Conservation (phyloP, 768 basidiomycete species). For the Agaricus sinodeliciosus region DNA sequence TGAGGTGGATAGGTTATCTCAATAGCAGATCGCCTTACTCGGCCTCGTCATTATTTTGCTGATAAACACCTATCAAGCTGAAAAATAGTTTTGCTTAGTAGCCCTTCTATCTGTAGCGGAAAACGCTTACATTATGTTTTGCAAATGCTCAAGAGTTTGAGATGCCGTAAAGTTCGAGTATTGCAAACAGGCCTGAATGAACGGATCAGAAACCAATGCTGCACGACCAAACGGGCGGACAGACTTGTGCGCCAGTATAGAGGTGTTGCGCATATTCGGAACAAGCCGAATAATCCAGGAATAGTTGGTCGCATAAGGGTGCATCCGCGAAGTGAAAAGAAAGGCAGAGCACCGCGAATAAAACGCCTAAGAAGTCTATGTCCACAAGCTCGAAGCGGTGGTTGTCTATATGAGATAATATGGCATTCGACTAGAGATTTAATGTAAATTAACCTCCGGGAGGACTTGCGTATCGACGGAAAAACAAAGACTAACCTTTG, state of each 20-base stretch:
- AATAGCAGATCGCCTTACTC: slow-evolving; percentile 14
- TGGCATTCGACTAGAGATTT: neutral
- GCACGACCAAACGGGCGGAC: neutral
- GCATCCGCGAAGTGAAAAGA: slow-evolving; percentile 19
- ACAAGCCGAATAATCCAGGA: slow-evolving; percentile 12
- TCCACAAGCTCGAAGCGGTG: slow-evolving; percentile 3
- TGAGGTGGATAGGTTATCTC: neutral
- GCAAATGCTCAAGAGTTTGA: slow-evolving; percentile 19
- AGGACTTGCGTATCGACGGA: neutral
- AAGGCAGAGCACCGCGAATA: slow-evolving; percentile 19
- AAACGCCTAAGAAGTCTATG: slow-evolving; percentile 16
- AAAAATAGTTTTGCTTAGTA: neutral
- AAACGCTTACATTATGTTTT: slow-evolving; percentile 19
- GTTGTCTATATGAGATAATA: slow-evolving; percentile 3
- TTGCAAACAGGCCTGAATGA: slow-evolving; percentile 16
- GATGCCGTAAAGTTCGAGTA: slow-evolving; percentile 19
- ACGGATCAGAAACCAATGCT: neutral
- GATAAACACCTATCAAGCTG: slow-evolving; percentile 23
- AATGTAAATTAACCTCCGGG: neutral
- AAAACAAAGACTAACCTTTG: slow-evolving; percentile 11
- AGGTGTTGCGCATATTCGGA: slow-evolving; percentile 16
- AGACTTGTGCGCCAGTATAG: slow-evolving; percentile 20
- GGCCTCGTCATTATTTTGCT: slow-evolving; percentile 21
- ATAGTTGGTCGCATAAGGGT: slow-evolving; percentile 13
- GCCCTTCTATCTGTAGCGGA: neutral